Percentiles rank a stretch among this genome's conserved stretches.
phyloP scores from a whole-genome alignment of 805 yeast genomes.

The Tetrapisispora nanseiensis region DNA sequence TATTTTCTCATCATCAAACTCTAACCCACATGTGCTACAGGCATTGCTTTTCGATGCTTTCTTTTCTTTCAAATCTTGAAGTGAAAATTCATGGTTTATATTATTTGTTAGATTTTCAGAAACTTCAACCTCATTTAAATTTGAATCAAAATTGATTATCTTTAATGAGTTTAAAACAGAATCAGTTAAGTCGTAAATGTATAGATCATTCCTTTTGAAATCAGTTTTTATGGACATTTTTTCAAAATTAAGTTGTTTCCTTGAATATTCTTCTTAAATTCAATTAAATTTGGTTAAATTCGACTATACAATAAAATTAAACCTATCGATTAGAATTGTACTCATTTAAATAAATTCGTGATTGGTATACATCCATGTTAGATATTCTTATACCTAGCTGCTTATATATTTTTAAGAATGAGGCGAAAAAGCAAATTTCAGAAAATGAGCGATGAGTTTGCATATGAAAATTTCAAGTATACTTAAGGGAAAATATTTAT shows the following conservation, averaged over 20 bases:
- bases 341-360: no score
- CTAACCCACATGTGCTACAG: conserved; percentile 22
- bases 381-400: no score
- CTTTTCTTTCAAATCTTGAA: conserved; percentile 7
- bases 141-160: conserved; percentile 47
- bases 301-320: no score
- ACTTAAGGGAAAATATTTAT: no score
- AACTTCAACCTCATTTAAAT: conserved; percentile 29
- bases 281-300: no score
- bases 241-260: not conserved
- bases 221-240: not conserved
- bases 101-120: not conserved
- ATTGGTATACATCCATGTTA: no score
- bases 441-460: not conserved
- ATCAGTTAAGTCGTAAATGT: conserved; percentile 39
- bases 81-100: conserved; percentile 6
- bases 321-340: no score
- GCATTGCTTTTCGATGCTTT: conserved; percentile 4
- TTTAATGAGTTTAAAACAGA: conserved; percentile 38
- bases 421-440: no score
- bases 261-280: no score
- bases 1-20: conserved; percentile 9
- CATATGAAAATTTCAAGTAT: no score
- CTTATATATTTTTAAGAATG: no score
- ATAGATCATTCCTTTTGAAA: conserved; percentile 33